Conservation (phyloP, 441 rosid genomes). For the Corymbia calophylla region DNA sequence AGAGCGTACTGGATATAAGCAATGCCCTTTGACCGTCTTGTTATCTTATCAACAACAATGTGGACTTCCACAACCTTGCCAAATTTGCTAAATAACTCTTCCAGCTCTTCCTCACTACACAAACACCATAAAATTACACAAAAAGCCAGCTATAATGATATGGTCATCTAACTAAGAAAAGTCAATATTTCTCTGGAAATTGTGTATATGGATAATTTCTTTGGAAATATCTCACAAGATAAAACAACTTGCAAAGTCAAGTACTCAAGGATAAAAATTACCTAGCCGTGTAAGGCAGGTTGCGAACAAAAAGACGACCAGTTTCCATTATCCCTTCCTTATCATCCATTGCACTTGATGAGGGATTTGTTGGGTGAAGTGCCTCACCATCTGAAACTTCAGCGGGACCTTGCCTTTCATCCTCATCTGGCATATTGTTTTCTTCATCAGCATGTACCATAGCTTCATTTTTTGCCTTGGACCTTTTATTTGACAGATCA, state of each 20-base stretch:
- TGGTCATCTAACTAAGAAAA: neutral
- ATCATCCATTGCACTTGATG: slow-evolving; percentile 26
- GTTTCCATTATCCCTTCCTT: slow-evolving; percentile 34
- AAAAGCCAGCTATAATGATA: neutral
- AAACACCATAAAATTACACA: neutral
- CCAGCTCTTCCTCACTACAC: slow-evolving; percentile 84
- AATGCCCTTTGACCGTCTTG: slow-evolving; percentile 81
- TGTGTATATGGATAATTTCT: neutral
- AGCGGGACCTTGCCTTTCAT: slow-evolving; percentile 21
- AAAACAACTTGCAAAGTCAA: neutral
- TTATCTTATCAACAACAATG: slow-evolving; percentile 81
- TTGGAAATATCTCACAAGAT: neutral
- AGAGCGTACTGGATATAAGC: slow-evolving; percentile 61
- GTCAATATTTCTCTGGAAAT: neutral
- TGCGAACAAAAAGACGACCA: slow-evolving; percentile 83
- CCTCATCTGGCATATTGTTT: slow-evolving; percentile 15
- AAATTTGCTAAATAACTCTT: slow-evolving; percentile 52
- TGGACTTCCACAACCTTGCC: slow-evolving; percentile 74
- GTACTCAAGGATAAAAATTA: slow-evolving; percentile 9
- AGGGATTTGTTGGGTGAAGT: slow-evolving; percentile 1
- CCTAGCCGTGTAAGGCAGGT: slow-evolving; percentile 81
- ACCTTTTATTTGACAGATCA: neutral
- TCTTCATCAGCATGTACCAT: slow-evolving; percentile 1
- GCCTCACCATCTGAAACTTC: neutral
- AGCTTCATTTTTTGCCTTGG: slow-evolving; percentile 1